Evolutionary conservation across 192 early-diverging fungal genomes (phyloP), one percentile per base, ranked within the genome.

Genomic region (Jimgerdemannia lactiflua): DNA sequence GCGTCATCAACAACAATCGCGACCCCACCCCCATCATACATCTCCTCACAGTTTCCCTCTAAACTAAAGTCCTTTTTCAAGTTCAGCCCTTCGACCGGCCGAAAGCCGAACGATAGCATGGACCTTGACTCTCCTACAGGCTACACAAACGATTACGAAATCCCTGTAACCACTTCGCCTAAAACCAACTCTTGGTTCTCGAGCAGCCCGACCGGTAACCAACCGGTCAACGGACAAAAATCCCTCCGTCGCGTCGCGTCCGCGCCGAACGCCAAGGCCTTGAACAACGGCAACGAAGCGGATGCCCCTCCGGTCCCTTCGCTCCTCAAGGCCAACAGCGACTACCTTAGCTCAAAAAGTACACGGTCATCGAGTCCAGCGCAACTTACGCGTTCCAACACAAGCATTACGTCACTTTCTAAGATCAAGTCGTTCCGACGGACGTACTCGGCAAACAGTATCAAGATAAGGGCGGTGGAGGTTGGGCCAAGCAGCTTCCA

Each of bases 401-500:
- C 42, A 19, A 18, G 64, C 20, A 64, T 42, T 4, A 64, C 54
- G 11, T 67, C 65, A 10, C 69, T 70, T 7, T 59, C 72, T 11
- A 79, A 73, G 10, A 44, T 75, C 4, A 59, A 59, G 14, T 19
- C 85, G 40, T 91, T 95, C 76, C 87, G 91, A 43, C 85, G 94
- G 39, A 94, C 91, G 29, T 94, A 94, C 79, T 96, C 95, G 63
- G 87, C 90, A 70, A 92, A 89, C 78, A 93, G 91, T 41, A 91
- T 96, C 80, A 93, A 91, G 79, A 86, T 96, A 65, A 89, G 92
- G 70, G 87, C 92, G 42, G 88, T 92, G 29, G 87, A 96, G 77
- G 97, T 98, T 2, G 88, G 90, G 18, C 97, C 98, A 3, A 92
- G 85, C 69, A 92, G 92, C 78, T 99, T 98, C 84, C 83, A 81